A percentile compares a stretch with the other conserved stretches of the same genome.
Evolutionary conservation across 106 monocot genomes (phyloP).

Genomic region (Dioscorea alata): DNA sequence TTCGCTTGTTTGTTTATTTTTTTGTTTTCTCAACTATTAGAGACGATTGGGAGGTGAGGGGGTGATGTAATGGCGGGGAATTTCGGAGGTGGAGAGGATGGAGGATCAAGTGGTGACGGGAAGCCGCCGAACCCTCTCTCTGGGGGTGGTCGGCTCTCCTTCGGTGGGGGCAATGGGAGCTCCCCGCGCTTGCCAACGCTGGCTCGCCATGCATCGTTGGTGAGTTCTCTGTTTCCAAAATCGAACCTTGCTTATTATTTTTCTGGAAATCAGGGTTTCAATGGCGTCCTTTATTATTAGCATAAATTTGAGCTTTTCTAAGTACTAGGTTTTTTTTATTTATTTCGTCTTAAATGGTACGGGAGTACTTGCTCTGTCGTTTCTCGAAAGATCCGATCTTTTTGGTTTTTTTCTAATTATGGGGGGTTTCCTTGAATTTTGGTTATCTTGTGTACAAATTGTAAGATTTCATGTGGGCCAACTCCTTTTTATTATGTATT

Average conservation of each 20-base stretch:
- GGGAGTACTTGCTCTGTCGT: background rate
- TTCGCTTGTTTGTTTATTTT: background rate
- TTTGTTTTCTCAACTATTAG: background rate
- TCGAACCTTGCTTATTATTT: background rate
- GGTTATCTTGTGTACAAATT: too few species aligned
- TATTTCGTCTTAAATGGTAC: background rate
- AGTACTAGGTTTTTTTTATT: background rate
- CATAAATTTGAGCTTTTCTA: background rate
- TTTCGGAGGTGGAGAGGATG: constrained; percentile 23
- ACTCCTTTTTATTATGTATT: too few species aligned
- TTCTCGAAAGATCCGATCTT: background rate
- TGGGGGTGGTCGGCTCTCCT: constrained; percentile 13
- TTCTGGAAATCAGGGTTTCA: background rate
- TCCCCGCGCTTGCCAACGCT: constrained; percentile 16
- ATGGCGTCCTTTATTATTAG: background rate
- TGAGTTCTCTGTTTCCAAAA: background rate
- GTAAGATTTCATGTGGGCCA: too few species aligned
- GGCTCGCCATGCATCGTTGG: constrained; percentile 6
- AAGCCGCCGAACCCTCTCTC: constrained; percentile 42
- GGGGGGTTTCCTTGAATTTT: too few species aligned
- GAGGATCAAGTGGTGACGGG: constrained; percentile 34
- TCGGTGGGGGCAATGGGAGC: constrained; percentile 4
- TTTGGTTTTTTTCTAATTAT: too few species aligned
- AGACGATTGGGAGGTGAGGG: background rate
- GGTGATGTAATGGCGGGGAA: constrained; percentile 25